These are phyloP conservation scores for Claviceps quebecensis DNA, from an alignment of 2,329 filamentous ascomycete genomes.

Conservation along the genomic window DNA sequence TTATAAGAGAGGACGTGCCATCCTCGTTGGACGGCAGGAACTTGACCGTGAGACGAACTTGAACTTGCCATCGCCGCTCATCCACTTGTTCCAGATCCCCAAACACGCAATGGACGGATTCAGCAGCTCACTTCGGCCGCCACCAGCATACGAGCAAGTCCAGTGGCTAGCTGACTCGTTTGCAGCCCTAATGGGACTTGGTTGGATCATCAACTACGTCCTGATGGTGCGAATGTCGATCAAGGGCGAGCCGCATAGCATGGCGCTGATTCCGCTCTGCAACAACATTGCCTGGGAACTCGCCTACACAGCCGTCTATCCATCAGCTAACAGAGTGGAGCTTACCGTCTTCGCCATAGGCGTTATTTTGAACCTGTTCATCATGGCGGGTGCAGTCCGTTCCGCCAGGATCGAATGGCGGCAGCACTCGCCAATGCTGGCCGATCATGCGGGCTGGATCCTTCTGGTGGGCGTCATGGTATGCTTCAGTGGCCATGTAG, in stretches of 20 bases:
- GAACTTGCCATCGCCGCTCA: too few species aligned
- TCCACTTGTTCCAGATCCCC: not conserved
- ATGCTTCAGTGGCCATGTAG: conserved; percentile 8
- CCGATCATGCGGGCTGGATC: conserved; percentile 4
- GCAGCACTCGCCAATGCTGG: conserved; percentile 6
- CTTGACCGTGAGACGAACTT: too few species aligned
- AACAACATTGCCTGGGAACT: conserved; percentile 9
- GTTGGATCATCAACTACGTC: conserved; percentile 8
- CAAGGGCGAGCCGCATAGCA: conserved; percentile 7
- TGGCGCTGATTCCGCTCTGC: conserved; percentile 9
- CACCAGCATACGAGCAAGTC: conserved; percentile 5
- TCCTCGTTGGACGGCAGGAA: too few species aligned
- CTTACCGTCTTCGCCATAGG: conserved; percentile 5
- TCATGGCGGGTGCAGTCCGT: conserved; percentile 6
- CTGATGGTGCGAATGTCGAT: conserved; percentile 7
- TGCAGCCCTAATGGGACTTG: conserved; percentile 6
- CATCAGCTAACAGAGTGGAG: conserved; percentile 7
- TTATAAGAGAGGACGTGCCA: too few species aligned
- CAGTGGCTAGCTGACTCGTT: conserved; percentile 8
- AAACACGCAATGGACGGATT: conserved; percentile 7
- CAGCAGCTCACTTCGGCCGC: conserved; percentile 1
- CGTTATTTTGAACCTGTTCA: conserved; percentile 6
- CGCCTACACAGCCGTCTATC: conserved; percentile 6
- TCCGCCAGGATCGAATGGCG: conserved; percentile 6
- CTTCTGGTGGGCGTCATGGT: conserved; percentile 3